Evolutionary conservation across 2,329 filamentous ascomycete species (phyloP).

Genomic region (Septoria linicola): DNA sequence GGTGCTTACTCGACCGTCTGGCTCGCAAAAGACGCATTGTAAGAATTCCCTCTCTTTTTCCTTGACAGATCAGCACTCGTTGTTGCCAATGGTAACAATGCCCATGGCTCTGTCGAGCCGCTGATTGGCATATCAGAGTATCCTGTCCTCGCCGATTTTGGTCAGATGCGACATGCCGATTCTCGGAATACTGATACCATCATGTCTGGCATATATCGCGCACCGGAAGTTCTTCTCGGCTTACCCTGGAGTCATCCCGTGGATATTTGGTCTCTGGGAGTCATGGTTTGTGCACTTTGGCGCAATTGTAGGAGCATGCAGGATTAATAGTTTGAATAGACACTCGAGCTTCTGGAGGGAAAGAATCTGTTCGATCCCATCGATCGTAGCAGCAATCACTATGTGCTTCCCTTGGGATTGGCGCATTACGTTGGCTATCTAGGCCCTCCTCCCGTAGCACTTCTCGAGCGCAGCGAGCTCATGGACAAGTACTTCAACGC

Average conservation of each 20-base stretch:
- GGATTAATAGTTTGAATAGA: neutral
- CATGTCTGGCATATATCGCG: constrained; percentile 33
- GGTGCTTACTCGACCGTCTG: constrained; percentile 44
- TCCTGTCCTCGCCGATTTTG: constrained; percentile 32
- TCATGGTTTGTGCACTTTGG: constrained; percentile 26
- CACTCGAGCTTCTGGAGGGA: constrained; percentile 34
- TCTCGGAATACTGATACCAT: constrained; percentile 19
- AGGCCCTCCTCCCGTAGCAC: constrained; percentile 6
- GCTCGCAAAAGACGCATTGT: constrained; percentile 41
- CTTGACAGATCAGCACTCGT: neutral
- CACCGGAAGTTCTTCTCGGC: constrained; percentile 29
- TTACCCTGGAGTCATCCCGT: constrained; percentile 30
- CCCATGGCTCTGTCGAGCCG: neutral
- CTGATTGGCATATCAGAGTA: constrained; percentile 6
- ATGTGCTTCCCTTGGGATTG: constrained; percentile 31
- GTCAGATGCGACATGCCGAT: constrained; percentile 19
- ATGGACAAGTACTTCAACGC: constrained; percentile 11
- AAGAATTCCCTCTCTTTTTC: neutral
- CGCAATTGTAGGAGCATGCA: constrained; percentile 16
- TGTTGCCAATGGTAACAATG: neutral
- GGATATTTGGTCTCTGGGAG: constrained; percentile 33
- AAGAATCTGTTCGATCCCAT: constrained; percentile 34
- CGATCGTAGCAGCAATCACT: constrained; percentile 30
- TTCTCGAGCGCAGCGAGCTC: constrained; percentile 7
- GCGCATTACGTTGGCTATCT: constrained; percentile 31